phyloP scores from a whole-genome alignment of 176 grass and related monocot genomes.

The Puya raimondii region DNA sequence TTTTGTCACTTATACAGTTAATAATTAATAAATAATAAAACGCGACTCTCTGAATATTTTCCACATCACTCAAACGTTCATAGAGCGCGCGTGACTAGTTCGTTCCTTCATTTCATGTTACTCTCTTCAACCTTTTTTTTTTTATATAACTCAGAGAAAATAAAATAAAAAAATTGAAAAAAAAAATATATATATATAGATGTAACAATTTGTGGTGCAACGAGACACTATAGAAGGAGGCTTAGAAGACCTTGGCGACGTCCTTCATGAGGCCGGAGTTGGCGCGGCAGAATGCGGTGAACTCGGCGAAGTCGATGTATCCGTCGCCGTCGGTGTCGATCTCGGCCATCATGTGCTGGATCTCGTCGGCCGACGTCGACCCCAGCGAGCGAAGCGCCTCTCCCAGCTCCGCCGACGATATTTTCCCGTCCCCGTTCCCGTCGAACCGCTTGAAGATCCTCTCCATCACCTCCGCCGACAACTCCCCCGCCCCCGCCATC shows the following conservation, averaged over 20 bases:
- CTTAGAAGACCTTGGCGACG: slow-evolving; percentile 83
- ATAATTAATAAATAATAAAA: too few relatives aligned
- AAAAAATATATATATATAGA: not conserved
- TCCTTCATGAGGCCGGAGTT: slow-evolving; percentile 92
- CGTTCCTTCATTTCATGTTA: too few relatives aligned
- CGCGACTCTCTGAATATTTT: too few relatives aligned
- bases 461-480: slow-evolving; percentile 40
- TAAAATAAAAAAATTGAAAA: not conserved
- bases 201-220: not conserved
- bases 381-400: slow-evolving; percentile 72
- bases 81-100: too few relatives aligned
- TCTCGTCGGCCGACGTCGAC: slow-evolving; percentile 71
- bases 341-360: slow-evolving; percentile 85
- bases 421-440: slow-evolving; percentile 71
- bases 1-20: too few relatives aligned
- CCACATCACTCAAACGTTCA: too few relatives aligned
- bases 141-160: not conserved
- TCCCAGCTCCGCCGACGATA: slow-evolving; percentile 66
- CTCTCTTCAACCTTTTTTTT: too few relatives aligned
- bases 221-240: too few relatives aligned
- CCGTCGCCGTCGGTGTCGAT: slow-evolving; percentile 88
- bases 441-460: slow-evolving; percentile 90
- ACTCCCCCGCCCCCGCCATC: slow-evolving; percentile 1
- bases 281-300: slow-evolving; percentile 75
- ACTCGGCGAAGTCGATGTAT: slow-evolving; percentile 73